Conservation (phyloP, 495 filamentous ascomycete genomes). For the Trichoderma reesei region DNA sequence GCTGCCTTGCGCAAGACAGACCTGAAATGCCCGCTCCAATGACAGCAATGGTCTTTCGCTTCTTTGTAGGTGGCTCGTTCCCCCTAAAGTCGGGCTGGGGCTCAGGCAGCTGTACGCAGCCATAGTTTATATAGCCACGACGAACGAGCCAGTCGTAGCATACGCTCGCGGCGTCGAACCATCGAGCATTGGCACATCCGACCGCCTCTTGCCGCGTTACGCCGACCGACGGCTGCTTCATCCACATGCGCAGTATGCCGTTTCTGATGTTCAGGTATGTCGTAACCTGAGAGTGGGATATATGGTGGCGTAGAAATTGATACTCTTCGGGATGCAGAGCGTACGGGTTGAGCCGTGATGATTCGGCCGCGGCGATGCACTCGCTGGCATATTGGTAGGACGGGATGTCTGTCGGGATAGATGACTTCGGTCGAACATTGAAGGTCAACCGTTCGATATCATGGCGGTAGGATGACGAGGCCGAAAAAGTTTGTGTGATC, state of each 20-base stretch:
- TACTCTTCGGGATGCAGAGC: constrained; percentile 82
- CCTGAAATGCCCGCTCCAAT: constrained; percentile 94
- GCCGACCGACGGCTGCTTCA: constrained; percentile 75
- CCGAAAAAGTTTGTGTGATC: not conserved
- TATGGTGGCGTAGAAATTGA: constrained; percentile 61
- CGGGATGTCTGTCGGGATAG: constrained; percentile 67
- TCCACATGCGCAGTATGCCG: constrained; percentile 85
- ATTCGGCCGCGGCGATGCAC: constrained; percentile 77
- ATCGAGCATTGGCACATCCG: constrained; percentile 85
- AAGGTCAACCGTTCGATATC: constrained; percentile 27
- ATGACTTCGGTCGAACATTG: constrained; percentile 60
- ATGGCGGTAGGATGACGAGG: constrained; percentile 4
- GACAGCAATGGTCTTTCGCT: constrained; percentile 64
- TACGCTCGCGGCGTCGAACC: constrained; percentile 79
- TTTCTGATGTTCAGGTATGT: constrained; percentile 97
- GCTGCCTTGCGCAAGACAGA: constrained; percentile 81
- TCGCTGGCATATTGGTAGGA: constrained; percentile 73
- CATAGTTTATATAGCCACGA: constrained; percentile 93
- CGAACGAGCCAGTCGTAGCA: constrained; percentile 89
- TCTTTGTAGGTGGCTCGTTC: constrained; percentile 24
- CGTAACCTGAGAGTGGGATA: constrained; percentile 83
- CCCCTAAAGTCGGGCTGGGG: constrained; percentile 22
- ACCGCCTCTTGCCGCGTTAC: constrained; percentile 83
- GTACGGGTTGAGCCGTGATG: constrained; percentile 83
- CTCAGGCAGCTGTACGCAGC: constrained; percentile 57